These are phyloP conservation scores for Hanseniaspora sp. DNA, from an alignment of 1,139 yeast species.

Conservation along the genomic window DNA sequence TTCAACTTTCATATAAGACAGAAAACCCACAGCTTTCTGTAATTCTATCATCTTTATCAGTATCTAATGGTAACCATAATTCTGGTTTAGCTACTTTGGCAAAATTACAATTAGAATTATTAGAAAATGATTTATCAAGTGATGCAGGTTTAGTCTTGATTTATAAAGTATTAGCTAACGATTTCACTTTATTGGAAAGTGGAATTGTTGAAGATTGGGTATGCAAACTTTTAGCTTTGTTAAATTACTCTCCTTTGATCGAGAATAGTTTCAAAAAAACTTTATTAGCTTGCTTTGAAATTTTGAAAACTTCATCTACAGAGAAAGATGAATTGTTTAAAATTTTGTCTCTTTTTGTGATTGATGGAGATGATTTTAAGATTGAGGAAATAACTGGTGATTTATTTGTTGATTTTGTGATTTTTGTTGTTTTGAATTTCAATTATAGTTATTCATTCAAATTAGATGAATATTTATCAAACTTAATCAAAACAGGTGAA, in stretches of 20 bases:
- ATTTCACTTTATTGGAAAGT: neutral
- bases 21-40: neutral
- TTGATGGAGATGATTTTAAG: neutral
- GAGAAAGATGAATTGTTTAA: neutral
- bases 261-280: neutral
- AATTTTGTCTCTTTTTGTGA: neutral
- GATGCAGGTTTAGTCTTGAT: neutral
- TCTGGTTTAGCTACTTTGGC: neutral
- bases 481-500: neutral
- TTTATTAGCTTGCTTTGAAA: neutral
- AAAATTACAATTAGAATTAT: neutral
- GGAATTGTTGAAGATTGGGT: neutral
- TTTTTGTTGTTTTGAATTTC: neutral
- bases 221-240: neutral
- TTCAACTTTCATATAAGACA: neutral
- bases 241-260: neutral
- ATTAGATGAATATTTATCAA: neutral
- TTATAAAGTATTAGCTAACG: conserved; percentile 9
- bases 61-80: neutral
- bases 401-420: neutral
- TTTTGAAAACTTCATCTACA: neutral
- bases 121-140: neutral
- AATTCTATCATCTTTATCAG: neutral
- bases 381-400: neutral
- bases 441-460: neutral